Percentiles rank a stretch among this genome's conserved stretches.
phyloP scores from a whole-genome alignment of 345 rosid species.

The Citrus reticulata region DNA sequence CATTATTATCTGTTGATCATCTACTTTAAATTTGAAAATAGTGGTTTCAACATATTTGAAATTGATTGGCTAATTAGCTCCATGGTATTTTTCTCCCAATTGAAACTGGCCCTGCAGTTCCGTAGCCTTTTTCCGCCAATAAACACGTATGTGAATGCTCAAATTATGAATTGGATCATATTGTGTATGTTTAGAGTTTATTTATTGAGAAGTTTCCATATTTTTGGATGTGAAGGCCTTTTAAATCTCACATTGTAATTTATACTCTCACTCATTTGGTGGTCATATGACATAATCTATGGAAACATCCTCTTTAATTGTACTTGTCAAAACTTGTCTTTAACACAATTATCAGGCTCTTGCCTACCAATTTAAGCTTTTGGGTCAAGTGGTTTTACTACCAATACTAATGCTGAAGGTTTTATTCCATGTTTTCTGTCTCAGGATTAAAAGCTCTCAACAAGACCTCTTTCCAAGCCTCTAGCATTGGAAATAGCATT shows the following conservation, averaged over 20 bases:
- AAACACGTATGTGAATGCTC: background rate
- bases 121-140: background rate
- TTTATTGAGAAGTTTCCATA: background rate
- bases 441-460: constrained; percentile 75
- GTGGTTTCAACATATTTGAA: background rate
- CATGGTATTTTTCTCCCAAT: background rate
- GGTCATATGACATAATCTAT: background rate
- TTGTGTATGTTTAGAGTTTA: background rate
- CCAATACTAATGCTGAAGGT: background rate
- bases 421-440: constrained; percentile 2
- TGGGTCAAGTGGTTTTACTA: too few species aligned
- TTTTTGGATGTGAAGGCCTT: background rate
- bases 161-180: background rate
- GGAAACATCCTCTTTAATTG: background rate
- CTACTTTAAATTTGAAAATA: background rate
- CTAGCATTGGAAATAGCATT: constrained; percentile 38
- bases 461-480: constrained; percentile 37
- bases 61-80: background rate
- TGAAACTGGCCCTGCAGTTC: background rate
- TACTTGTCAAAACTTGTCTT: too few species aligned
- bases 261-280: background rate
- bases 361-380: too few species aligned
- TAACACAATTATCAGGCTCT: too few species aligned
- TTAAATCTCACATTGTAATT: background rate
- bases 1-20: background rate